These are phyloP conservation scores for Leptomonas pyrrhocoris DNA, from an alignment of 208 protist species.

Conservation along the genomic window DNA sequence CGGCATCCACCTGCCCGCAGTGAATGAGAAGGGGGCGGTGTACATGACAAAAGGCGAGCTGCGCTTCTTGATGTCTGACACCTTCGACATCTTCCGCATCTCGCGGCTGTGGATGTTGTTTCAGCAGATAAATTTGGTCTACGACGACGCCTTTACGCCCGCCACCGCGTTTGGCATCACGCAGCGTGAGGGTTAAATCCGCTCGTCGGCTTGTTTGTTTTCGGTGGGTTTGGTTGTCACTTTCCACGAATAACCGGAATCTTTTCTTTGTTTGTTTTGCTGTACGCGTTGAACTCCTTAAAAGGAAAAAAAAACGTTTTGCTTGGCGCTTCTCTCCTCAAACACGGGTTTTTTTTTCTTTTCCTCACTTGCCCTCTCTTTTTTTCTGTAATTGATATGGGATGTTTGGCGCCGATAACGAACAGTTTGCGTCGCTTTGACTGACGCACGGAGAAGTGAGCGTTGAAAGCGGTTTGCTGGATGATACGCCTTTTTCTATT, in stretches of 20 bases:
- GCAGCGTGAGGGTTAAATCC: constrained; percentile 14
- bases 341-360: not conserved
- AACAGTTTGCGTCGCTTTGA: no score
- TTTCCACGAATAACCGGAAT: no score
- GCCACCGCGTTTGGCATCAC: constrained; percentile 88
- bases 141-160: constrained; percentile 80
- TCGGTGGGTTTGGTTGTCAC: no score
- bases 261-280: constrained; percentile 11
- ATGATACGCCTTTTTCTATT: no score
- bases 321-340: not conserved
- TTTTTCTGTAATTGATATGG: not conserved
- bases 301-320: not conserved
- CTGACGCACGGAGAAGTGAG: no score
- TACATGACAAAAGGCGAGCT: constrained; percentile 93
- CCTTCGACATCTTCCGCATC: constrained; percentile 88
- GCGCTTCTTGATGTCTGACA: constrained; percentile 68
- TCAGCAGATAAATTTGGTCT: constrained; percentile 87
- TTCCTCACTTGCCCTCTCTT: constrained; percentile 3
- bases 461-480: no score
- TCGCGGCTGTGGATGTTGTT: constrained; percentile 90
- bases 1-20: constrained; percentile 79
- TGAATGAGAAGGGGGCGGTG: constrained; percentile 84
- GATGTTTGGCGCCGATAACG: no score
- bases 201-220: constrained; percentile 1
- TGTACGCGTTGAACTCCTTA: constrained; percentile 4